Conservation (phyloP, 2,329 filamentous ascomycete species). For the Aspergillus sp. region DNA sequence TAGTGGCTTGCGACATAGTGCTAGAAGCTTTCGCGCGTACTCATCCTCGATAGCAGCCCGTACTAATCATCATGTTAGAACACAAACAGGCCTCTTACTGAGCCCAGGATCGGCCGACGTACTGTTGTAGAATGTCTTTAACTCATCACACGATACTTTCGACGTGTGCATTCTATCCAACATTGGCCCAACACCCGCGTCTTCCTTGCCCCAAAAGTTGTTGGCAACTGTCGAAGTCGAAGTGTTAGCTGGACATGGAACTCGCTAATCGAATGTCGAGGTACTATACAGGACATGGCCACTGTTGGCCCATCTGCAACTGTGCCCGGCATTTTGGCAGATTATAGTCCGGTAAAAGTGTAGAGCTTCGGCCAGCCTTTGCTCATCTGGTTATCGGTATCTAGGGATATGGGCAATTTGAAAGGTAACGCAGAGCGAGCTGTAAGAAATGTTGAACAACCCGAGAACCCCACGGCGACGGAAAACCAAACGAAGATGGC, state of each 20-base stretch:
- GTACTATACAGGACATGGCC: constrained; percentile 64
- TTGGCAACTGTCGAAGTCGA: constrained; percentile 69
- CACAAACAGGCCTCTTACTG: neutral
- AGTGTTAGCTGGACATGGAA: constrained; percentile 9
- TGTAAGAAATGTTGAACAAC: constrained; percentile 6
- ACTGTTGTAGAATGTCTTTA: constrained; percentile 88
- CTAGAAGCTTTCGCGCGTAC: constrained; percentile 85
- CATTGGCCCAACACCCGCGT: constrained; percentile 88
- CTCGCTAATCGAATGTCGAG: neutral
- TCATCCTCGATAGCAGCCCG: constrained; percentile 95
- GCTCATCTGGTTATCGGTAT: constrained; percentile 29
- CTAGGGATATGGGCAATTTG: constrained; percentile 14
- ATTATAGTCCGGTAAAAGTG: constrained; percentile 17
- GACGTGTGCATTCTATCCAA: constrained; percentile 92
- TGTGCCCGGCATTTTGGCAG: constrained; percentile 59
- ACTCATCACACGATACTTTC: constrained; percentile 91
- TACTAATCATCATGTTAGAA: constrained; percentile 52
- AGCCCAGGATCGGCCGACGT: constrained; percentile 31
- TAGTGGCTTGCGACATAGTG: constrained; percentile 81
- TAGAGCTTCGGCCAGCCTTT: constrained; percentile 41
- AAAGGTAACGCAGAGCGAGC: constrained; percentile 10
- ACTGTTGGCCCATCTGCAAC: constrained; percentile 65
- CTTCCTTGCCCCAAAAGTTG: constrained; percentile 99
- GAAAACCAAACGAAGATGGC: constrained; percentile 9
- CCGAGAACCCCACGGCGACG: neutral